Base-by-base conservation (phyloP, 2,329 filamentous ascomycete species). In the Exophiala aquamarina region DNA sequence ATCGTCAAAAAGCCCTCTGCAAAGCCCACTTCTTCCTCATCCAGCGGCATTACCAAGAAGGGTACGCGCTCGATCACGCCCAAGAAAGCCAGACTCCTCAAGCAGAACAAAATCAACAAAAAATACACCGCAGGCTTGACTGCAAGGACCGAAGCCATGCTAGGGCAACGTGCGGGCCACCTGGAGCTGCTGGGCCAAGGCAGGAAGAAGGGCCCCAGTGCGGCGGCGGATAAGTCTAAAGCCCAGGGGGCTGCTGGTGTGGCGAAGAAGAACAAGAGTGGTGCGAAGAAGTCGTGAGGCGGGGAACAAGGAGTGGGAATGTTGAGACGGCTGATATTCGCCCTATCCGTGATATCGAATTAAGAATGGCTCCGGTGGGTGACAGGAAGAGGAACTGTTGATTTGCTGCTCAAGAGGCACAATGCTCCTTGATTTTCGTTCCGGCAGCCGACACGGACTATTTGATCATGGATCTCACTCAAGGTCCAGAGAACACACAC, bases 81-180 rank as follows among this genome's bases (percentile, higher is more conserved):
- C 3, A 85, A 85, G 67, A 87, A 85, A 54, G 66, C 75, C 5
- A 70, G 70, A 2, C 67, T 87, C 42, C 74, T 84, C 31, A 75
- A 76, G 62, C 76, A 82, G 61, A 71, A 79, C 55, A 81, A 82
- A 60, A 73, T 86, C 63, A 81, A 77, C 42, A 86, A 83, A 77
- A 85, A 86, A 75, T 73, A 81, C 52, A 76, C 81, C 1, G 71
- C 79, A 1, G 83, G 83, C 0, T 66, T 88, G 32, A 78, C 77
- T 3, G 77, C 76, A 1, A 74, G 81, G 68, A 88, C 84, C n/a
- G 85, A 89, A 62, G 77, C 78, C 51, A 77, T 75, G 53, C 72
- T 88, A 8, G 84, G 83, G 10, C 72, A 81, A 52, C 80, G 80
- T 60, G 84, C 83, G 4, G 85, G 84, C 11, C 84, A 89, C 73